Conservation (phyloP, 805 yeast species). For the Yamadazyma sp. region DNA sequence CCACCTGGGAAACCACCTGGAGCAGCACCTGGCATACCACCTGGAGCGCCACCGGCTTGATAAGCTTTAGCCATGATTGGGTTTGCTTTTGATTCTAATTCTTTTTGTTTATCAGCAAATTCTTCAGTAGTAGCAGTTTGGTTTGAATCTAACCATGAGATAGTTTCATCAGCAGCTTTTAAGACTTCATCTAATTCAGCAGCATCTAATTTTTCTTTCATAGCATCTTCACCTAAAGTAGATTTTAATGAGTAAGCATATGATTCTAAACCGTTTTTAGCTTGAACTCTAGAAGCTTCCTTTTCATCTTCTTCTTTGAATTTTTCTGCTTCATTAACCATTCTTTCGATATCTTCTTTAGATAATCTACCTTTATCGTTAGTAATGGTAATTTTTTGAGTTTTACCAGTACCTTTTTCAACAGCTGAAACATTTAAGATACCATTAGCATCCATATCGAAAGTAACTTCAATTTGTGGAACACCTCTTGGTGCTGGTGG, state of each 20-base stretch:
- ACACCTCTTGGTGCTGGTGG: constrained; percentile 99
- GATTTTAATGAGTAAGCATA: constrained; percentile 92
- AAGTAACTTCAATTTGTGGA: constrained; percentile 96
- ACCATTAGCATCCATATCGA: constrained; percentile 96
- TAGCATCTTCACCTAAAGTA: constrained; percentile 40
- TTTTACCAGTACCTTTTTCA: constrained; percentile 98
- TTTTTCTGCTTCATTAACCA: constrained; percentile 98
- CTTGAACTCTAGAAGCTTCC: constrained; percentile 88
- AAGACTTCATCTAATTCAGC: constrained; percentile 65
- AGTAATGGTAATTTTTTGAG: constrained; percentile 95
- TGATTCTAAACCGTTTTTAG: constrained; percentile 94
- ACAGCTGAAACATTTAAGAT: constrained; percentile 93
- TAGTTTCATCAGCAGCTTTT: constrained; percentile 81
- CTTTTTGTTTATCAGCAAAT: constrained; percentile 90
- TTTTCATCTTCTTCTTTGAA: constrained; percentile 94
- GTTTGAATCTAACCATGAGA: constrained; percentile 89
- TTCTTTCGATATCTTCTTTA: constrained; percentile 95
- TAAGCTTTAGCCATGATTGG: constrained; percentile 97
- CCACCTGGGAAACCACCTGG: constrained; percentile 63
- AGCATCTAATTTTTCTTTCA: constrained; percentile 17
- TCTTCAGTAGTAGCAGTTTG: constrained; percentile 92
- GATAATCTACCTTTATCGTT: constrained; percentile 98
- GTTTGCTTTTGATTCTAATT: constrained; percentile 90
- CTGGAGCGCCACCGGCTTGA: constrained; percentile 87
- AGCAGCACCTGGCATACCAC: constrained; percentile 47